These are phyloP conservation scores for Saccharomycopsis lassenensis DNA, from an alignment of 805 yeast species.

Conservation along the genomic window DNA sequence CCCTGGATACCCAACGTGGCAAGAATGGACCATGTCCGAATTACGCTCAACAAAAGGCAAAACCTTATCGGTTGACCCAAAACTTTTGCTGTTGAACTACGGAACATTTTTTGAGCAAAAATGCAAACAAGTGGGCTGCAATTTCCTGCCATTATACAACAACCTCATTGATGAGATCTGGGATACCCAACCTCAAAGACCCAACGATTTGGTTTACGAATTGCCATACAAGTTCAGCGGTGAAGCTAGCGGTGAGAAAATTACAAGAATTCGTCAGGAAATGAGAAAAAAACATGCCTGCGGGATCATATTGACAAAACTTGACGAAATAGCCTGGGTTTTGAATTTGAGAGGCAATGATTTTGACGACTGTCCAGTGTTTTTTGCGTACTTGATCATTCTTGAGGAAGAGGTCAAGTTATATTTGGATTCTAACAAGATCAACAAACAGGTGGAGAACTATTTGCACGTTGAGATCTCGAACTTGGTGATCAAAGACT, in stretches of 20 bases:
- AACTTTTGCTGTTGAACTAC: conserved; percentile 42
- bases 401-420: conserved; percentile 10
- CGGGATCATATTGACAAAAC: conserved; percentile 40
- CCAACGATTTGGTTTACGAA: conserved; percentile 37
- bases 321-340: conserved; percentile 89
- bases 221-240: conserved; percentile 56
- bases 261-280: conserved; percentile 32
- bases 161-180: conserved; percentile 74
- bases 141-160: conserved; percentile 39
- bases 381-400: conserved; percentile 52
- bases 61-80: conserved; percentile 61
- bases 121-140: conserved; percentile 25
- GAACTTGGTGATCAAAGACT: conserved; percentile 38
- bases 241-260: conserved; percentile 45
- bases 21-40: conserved; percentile 39
- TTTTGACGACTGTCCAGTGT: conserved; percentile 77
- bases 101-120: conserved; percentile 22
- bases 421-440: conserved; percentile 11
- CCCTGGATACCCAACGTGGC: conserved; percentile 42
- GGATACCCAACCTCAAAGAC: conserved; percentile 59
- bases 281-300: conserved; percentile 25
- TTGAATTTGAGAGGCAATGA: conserved; percentile 72
- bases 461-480: conserved; percentile 30
- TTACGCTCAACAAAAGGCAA: conserved; percentile 18
- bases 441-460: conserved; percentile 19